Conservation (phyloP, 2,329 filamentous ascomycete species). For the Daldinia sp. region DNA sequence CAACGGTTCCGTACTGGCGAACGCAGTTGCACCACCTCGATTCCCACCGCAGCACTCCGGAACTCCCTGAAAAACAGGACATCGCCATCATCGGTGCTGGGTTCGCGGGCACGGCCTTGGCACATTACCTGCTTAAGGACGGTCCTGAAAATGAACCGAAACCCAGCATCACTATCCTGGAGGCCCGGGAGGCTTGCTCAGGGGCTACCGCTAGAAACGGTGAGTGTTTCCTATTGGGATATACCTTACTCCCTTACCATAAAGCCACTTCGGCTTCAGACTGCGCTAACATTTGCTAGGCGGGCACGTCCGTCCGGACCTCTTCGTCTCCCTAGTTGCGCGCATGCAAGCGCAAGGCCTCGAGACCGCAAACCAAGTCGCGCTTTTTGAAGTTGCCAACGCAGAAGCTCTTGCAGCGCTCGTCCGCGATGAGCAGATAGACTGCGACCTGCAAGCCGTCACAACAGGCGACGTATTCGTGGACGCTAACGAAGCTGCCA, state of each 20-base stretch:
- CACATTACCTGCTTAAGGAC: slow-evolving; percentile 55
- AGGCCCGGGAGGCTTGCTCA: slow-evolving; percentile 44
- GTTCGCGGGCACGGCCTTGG: slow-evolving; percentile 59
- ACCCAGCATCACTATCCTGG: slow-evolving; percentile 40
- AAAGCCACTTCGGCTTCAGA: too few relatives aligned
- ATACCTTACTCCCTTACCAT: too few relatives aligned
- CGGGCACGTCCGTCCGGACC: slow-evolving; percentile 40
- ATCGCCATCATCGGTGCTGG: slow-evolving; percentile 63
- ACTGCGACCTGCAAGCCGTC: slow-evolving; percentile 46
- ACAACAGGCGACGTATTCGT: slow-evolving; percentile 43
- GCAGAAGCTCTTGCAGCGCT: slow-evolving; percentile 41
- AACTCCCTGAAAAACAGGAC: slow-evolving; percentile 58
- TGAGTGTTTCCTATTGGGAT: slow-evolving; percentile 3
- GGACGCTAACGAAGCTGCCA: slow-evolving; percentile 42
- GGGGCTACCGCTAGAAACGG: slow-evolving; percentile 44
- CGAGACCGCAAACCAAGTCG: slow-evolving; percentile 43
- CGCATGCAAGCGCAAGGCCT: slow-evolving; percentile 38
- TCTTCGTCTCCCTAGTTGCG: slow-evolving; percentile 35
- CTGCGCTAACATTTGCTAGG: slow-evolving; percentile 31
- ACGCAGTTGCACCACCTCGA: slow-evolving; percentile 59
- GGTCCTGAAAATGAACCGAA: slow-evolving; percentile 13
- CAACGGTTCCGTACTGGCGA: slow-evolving; percentile 62
- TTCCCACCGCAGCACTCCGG: slow-evolving; percentile 58
- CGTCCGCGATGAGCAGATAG: slow-evolving; percentile 45
- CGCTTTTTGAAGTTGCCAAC: slow-evolving; percentile 44